Conservation (phyloP, 495 filamentous ascomycete species). For the Penicillium steckii region DNA sequence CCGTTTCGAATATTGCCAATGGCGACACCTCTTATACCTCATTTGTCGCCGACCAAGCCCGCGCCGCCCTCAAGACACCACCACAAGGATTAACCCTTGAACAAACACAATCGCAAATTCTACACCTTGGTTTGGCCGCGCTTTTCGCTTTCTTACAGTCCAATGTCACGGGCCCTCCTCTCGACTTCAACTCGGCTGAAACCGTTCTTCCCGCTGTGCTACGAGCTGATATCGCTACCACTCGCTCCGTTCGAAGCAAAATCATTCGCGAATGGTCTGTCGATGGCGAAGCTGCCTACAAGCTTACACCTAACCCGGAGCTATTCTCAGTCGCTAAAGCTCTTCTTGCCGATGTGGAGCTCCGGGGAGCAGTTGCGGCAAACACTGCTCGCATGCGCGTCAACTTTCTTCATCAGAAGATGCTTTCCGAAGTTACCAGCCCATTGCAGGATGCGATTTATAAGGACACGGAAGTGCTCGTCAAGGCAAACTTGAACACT, state of each 20-base stretch:
- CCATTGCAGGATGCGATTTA: constrained; percentile 60
- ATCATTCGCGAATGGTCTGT: constrained; percentile 67
- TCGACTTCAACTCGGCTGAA: constrained; percentile 53
- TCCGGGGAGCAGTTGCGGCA: constrained; percentile 36
- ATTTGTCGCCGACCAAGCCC: constrained; percentile 33
- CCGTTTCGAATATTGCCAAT: constrained; percentile 23
- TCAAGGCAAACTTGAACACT: constrained; percentile 37
- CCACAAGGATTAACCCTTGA: constrained; percentile 26
- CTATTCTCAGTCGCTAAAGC: constrained; percentile 74
- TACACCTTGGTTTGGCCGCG: constrained; percentile 66
- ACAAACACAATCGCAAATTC: constrained; percentile 41
- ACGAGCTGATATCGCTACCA: constrained; percentile 24
- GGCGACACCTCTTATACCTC: constrained; percentile 38
- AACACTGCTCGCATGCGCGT: constrained; percentile 58
- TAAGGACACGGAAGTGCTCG: constrained; percentile 44
- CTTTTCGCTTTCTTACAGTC: constrained; percentile 85
- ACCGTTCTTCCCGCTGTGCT: constrained; percentile 52
- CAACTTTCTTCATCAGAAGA: constrained; percentile 83
- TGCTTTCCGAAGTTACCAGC: constrained; percentile 75
- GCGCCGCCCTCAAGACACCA: constrained; percentile 21
- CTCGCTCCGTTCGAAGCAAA: constrained; percentile 40
- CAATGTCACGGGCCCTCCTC: constrained; percentile 85
- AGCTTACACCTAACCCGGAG: constrained; percentile 77
- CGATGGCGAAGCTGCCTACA: constrained; percentile 85
- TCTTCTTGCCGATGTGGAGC: constrained; percentile 33